These are phyloP conservation scores for Corymbia calophylla DNA, from an alignment of 441 rosid genomes.

Conservation along the genomic window DNA sequence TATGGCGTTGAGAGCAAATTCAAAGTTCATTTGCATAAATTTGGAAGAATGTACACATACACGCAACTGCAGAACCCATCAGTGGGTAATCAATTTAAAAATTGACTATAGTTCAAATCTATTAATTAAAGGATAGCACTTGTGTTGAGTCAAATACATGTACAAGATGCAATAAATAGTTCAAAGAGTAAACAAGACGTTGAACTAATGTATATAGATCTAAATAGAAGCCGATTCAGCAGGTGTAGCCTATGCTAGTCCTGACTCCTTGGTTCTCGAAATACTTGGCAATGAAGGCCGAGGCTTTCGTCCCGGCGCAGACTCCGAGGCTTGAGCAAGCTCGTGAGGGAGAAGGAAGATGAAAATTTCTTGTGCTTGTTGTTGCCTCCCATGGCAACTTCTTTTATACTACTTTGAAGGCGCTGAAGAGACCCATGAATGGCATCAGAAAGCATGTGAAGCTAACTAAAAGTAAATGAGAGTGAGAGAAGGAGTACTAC, in stretches of 20 bases:
- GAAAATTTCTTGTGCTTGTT: not conserved
- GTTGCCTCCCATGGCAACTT: not conserved
- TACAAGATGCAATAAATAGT: not conserved
- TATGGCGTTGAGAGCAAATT: not conserved
- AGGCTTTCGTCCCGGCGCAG: not conserved
- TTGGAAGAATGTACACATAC: not conserved
- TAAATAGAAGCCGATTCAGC: not conserved
- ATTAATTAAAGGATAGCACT: not conserved
- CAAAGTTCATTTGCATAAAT: not conserved
- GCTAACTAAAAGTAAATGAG: not conserved
- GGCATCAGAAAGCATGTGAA: not conserved
- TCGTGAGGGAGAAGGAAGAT: not conserved
- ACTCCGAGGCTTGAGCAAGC: not conserved
- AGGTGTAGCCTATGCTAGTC: not conserved
- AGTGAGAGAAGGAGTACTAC: not conserved
- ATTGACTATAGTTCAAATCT: not conserved
- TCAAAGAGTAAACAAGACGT: not conserved
- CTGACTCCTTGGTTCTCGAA: not conserved
- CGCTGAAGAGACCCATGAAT: not conserved
- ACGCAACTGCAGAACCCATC: not conserved
- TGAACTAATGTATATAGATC: not conserved
- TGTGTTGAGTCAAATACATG: not conserved
- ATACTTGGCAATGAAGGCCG: not conserved
- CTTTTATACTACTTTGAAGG: not conserved
- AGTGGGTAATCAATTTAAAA: too few relatives aligned